Base-by-base conservation (phyloP, 805 yeast species). In the Clavispora fructus region DNA sequence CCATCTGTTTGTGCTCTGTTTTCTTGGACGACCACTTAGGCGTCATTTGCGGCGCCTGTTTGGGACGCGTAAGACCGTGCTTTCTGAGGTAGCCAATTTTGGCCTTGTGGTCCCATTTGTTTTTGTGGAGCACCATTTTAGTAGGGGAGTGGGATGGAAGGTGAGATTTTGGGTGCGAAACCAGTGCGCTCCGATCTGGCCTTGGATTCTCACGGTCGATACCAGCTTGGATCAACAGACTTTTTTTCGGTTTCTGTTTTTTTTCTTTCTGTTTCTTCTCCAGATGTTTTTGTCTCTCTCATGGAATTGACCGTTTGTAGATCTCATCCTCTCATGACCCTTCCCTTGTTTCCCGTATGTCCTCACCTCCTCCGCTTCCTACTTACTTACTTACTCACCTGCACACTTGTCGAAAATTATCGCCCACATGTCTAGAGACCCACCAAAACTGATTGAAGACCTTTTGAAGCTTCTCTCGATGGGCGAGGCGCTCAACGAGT, bases 401-500 rank as follows among this genome's bases (percentile, higher is more conserved):
- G 28, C 30, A 38, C 40, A 38, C 40, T 26, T 38, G 28, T 38
- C 40, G 17, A 38, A 23, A 38, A 25, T 25, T 33, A 33, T 33
- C 37, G 37, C 37, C 37, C 37, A 17, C 37, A 33, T 33, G 37
- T 33, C 37, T 17, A 17, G 37, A 33, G 23, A 29, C 25, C 23
- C 19, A 16, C 53, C 54, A 30, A 53, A 51, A 38, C 54, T 54
- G 50, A 73, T 83, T 45, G 83, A 82, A 54, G 87, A 85, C 48
- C 73, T 87, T 43, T 65, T 87, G 52, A 71, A 71, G 58, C 71
- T 70, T 54, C 64, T 80, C 35, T 72, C 81, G 2, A 63, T 75
- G 71, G 81, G 80, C 31, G 77, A 77, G 50, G 74, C 74, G 51
- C 68, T 82, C 41, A 71, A 73, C n/a, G 81, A 73, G 39, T 71